Evolutionary conservation across 805 yeast genomes (phyloP).

Genomic region (Nakazawaea wickerhamii): DNA sequence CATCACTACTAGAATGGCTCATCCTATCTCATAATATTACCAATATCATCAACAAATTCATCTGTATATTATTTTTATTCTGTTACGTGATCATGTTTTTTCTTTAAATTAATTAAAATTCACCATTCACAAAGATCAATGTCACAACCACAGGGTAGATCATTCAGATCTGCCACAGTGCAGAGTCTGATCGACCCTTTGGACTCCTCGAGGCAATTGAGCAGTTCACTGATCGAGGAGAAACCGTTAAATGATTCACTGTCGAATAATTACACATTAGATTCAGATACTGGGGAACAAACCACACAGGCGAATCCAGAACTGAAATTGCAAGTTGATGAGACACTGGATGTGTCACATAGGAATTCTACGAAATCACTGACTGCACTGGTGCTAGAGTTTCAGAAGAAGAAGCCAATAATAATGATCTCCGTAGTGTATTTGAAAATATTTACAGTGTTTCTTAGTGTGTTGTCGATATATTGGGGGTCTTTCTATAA

Average conservation of each 20-base stretch:
- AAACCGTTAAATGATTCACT: neutral
- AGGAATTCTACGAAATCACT: neutral
- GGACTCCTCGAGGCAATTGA: slow-evolving; percentile 1
- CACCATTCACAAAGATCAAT: too few species aligned
- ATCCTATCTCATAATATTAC: neutral
- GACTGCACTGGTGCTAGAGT: slow-evolving; percentile 1
- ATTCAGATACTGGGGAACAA: neutral
- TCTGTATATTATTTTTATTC: too few species aligned
- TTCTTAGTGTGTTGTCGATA: slow-evolving; percentile 27
- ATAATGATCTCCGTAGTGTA: slow-evolving; percentile 15
- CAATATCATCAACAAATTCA: too few species aligned
- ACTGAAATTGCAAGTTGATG: neutral
- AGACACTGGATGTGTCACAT: too few species aligned
- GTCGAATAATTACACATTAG: neutral
- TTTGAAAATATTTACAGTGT: slow-evolving; percentile 18
- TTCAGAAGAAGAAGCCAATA: slow-evolving; percentile 7
- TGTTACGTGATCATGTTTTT: too few species aligned
- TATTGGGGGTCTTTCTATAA: slow-evolving; percentile 46
- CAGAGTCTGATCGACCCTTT: slow-evolving; percentile 5
- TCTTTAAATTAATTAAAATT: too few species aligned
- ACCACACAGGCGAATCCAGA: neutral
- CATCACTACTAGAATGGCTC: neutral
- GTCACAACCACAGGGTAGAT: too few species aligned
- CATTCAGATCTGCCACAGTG: neutral
- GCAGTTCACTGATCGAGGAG: neutral